Base-by-base conservation (phyloP, 2,329 filamentous ascomycete genomes). In the Monilinia vaccinii-corymbosi region DNA sequence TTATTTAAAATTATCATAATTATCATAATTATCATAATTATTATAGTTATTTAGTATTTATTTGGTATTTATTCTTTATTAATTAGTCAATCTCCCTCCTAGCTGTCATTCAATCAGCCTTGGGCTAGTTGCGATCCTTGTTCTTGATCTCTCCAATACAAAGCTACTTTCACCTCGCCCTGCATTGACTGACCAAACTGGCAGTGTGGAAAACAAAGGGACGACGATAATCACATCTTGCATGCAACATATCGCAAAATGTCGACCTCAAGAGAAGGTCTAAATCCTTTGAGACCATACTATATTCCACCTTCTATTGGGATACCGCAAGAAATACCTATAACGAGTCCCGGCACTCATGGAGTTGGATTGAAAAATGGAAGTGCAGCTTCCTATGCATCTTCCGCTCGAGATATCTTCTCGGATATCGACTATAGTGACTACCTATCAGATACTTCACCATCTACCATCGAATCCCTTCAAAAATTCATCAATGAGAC, bases 351-450 rank as follows among this genome's bases (percentile, higher is more conserved):
- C 23, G 65, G 62, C 60, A 69, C 68, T 42, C 64, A 69, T 64
- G 69, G 68, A 58, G 56, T 69, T 44, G 70, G 68, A 57, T 63
- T 68, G 53, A 71, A 68, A 50, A 71, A 71, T 69, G 70, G 69
- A 58, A 72, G 69, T 62, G 68, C 70, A 77, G 80, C 66, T 76
- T 78, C 70, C 77, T 83, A 83, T 71, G 77, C 80, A 61, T 78
- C 78, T 62, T 84, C 88, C 69, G 90, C 91, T 64, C 88, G 91
- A 73, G 88, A 94, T 72, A 87, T 96, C 62, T 85, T 97, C 63
- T 86, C 87, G 56, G 93, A 97, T 71, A 80, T 97, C 64, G 93
- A 97, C 76, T 96, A 96, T 78, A 88, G 89, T 66, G 89, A 91
- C 67, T 95, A 95, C 73, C 78, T 96, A 25, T 80, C 86, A 45